phyloP scores from a whole-genome alignment of 2,329 filamentous ascomycete genomes.

The Penicillium digitatum region DNA sequence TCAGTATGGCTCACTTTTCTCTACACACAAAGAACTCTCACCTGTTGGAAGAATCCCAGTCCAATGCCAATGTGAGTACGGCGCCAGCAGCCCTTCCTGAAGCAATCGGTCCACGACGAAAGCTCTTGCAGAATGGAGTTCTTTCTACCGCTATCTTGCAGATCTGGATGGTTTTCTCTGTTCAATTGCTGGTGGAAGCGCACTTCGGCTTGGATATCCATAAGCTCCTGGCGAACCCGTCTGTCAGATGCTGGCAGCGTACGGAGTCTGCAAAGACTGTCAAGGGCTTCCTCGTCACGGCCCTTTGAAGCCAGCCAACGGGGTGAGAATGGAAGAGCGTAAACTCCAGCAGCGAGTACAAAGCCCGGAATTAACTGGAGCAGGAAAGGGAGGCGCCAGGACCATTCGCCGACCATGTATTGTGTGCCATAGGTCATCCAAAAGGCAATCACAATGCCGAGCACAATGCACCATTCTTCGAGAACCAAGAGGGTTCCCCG shows the following conservation, averaged over 20 bases:
- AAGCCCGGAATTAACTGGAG: constrained; percentile 46
- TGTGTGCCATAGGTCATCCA: constrained; percentile 45
- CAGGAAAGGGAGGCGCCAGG: constrained; percentile 48
- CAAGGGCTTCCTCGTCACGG: constrained; percentile 49
- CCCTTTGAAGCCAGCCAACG: constrained; percentile 51
- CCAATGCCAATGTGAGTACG: constrained; percentile 51
- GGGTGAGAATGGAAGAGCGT: constrained; percentile 54
- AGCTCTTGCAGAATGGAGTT: constrained; percentile 48
- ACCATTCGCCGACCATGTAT: constrained; percentile 45
- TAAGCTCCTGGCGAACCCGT: constrained; percentile 50
- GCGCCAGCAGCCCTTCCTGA: constrained; percentile 49
- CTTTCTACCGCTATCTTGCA: constrained; percentile 33
- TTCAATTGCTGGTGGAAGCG: constrained; percentile 49
- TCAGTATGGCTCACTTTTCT: not conserved
- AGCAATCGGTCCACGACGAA: constrained; percentile 50
- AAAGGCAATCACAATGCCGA: constrained; percentile 42
- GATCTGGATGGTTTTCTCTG: constrained; percentile 38
- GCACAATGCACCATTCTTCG: constrained; percentile 43
- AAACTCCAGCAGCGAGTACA: constrained; percentile 36
- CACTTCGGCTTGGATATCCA: constrained; percentile 52
- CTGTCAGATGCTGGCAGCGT: constrained; percentile 48
- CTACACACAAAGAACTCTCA: constrained; percentile 14
- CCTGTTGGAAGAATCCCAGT: constrained; percentile 57
- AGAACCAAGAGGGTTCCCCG: constrained; percentile 46
- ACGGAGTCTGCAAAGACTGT: constrained; percentile 49